Conservation (phyloP, 345 rosid genomes). For the Psidium friedrichsthalianum region DNA sequence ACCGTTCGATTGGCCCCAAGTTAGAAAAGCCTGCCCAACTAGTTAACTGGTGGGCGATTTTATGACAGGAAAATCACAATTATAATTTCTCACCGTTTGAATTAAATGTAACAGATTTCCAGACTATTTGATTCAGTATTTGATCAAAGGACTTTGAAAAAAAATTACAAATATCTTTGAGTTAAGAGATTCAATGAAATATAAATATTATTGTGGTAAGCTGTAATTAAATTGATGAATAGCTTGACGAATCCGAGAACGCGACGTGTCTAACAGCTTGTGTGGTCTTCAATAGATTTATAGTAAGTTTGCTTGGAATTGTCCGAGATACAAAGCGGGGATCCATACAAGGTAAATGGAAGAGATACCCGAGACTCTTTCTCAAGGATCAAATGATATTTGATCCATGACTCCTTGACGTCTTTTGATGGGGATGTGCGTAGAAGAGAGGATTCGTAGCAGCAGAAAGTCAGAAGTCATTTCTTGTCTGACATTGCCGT, state of each 20-base stretch:
- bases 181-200: no score
- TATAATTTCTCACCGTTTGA: neutral
- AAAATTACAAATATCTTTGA: no score
- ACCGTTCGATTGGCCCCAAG: neutral
- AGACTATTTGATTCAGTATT: no score
- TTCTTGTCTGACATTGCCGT: conserved; percentile 14
- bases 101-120: neutral
- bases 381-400: neutral
- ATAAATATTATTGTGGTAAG: no score
- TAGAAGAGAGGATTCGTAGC: neutral
- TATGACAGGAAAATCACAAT: no score
- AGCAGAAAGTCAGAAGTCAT: conserved; percentile 17
- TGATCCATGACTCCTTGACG: neutral
- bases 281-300: neutral
- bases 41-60: no score
- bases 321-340: neutral
- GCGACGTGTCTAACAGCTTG: neutral
- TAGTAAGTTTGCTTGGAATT: neutral
- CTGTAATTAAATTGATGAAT: no score
- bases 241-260: no score
- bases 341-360: neutral
- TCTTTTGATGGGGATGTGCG: neutral
- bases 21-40: neutral
- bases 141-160: no score
- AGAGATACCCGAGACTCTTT: neutral